Evolutionary conservation across 2,329 filamentous ascomycete genomes (phyloP), one percentile per base, ranked within the genome.

Genomic region (Xylaria sp.): DNA sequence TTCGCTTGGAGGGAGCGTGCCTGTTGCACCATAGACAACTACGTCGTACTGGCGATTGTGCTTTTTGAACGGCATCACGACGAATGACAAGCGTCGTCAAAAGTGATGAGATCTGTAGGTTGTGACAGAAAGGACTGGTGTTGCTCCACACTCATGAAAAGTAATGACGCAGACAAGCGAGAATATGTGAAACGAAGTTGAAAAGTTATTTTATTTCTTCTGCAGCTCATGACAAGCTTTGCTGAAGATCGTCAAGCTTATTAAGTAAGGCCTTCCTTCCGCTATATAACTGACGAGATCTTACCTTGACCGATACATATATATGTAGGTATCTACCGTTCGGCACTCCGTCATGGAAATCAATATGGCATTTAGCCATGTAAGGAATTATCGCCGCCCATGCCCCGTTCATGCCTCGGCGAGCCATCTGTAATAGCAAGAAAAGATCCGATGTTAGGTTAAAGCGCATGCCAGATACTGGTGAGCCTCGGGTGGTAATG

Each of bases 21-120:
- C 87, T 44, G 86, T 86, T 20, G 87, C 87, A 56, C 87, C 87
- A 68, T 88, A 84, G 36, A 89, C 79, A 46, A 89, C 83, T 17
- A 89, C 36, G 76, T 89, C 87, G 75, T 89, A 89, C 71, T 84
- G 83, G 48, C 87, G 85, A 56, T 75, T 77, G 70, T 88, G 86
- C 17, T 85, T 78, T 69, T 83, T 85, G 70, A 82, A 78, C 11
- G 84, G 63, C 85, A 87, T 87, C 36, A 53, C 73, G 54, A 40
- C 33, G 46, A 56, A 49, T 28, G 58, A 11, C 5, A 40, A 13
- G 10, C 17, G 15, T 23, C 26, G 6, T 48, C 20, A 20, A 51
- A 60, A 42, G 17, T 3, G 3, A 63, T 26, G 31, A 36, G 57
- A 63, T 11, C 17, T 46, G 33, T 33, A 36, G 26, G 11, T 56